Percentiles rank a stretch among this genome's conserved stretches.
Conservation (phyloP, 495 filamentous ascomycete species). For the Lichina pygmaea region DNA sequence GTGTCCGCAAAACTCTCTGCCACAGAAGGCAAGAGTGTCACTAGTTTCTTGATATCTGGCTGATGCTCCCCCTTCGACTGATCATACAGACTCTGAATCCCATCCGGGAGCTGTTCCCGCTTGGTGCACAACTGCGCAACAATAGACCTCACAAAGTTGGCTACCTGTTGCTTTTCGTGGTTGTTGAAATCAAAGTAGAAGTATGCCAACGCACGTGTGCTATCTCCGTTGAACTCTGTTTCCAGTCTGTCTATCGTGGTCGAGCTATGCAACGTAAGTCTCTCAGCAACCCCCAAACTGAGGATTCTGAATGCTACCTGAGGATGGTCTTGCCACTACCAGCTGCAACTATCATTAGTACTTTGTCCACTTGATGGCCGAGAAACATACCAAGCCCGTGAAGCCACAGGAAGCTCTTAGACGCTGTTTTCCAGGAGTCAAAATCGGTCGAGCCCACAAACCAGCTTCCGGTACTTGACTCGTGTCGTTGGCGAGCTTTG, state of each 20-base stretch:
- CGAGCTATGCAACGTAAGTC: neutral
- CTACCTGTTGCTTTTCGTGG: neutral
- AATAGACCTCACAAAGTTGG: neutral
- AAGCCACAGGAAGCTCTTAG: neutral
- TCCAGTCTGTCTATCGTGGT: neutral
- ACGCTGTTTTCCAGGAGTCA: neutral
- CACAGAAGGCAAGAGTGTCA: neutral
- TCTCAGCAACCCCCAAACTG: neutral
- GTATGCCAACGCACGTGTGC: neutral
- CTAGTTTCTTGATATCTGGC: neutral
- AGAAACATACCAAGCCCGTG: neutral
- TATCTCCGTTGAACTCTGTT: neutral
- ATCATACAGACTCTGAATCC: neutral
- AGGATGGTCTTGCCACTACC: conserved; percentile 3
- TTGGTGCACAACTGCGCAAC: neutral
- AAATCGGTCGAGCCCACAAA: neutral
- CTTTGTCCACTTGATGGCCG: neutral
- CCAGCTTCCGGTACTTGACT: conserved; percentile 1
- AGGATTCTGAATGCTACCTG: neutral
- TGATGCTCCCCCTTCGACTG: neutral
- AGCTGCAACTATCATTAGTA: neutral
- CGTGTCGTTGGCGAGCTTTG: neutral
- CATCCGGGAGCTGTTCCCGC: neutral
- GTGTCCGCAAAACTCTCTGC: neutral
- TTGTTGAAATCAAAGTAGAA: conserved; percentile 4